A percentile compares a stretch with the other conserved stretches of the same genome.
phyloP scores from a whole-genome alignment of 2,329 filamentous ascomycete species.

The Macrophomina tecta region DNA sequence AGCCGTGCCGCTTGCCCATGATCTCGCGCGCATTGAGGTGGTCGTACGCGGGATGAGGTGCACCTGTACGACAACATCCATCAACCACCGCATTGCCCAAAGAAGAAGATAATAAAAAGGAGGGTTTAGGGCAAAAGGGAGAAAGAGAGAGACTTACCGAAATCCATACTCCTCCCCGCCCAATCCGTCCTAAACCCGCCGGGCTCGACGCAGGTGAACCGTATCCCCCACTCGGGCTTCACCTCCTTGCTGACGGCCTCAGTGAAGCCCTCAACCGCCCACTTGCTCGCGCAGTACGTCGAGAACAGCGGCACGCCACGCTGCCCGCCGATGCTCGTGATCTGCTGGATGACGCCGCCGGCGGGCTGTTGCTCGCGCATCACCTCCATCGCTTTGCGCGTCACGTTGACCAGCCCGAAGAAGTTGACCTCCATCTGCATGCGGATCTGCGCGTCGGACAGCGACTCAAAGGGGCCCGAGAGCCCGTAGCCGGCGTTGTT shows the following conservation, averaged over 20 bases:
- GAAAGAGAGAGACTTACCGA: neutral
- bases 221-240: slow-evolving; percentile 52
- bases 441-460: slow-evolving; percentile 56
- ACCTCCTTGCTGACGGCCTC: slow-evolving; percentile 51
- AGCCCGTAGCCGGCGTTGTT: slow-evolving; percentile 69
- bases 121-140: neutral
- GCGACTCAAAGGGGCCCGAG: slow-evolving; percentile 59
- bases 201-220: slow-evolving; percentile 53
- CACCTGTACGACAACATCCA: neutral
- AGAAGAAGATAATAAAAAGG: neutral
- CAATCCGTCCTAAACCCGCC: slow-evolving; percentile 56
- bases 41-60: slow-evolving; percentile 51
- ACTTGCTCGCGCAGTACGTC: slow-evolving; percentile 42
- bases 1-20: slow-evolving; percentile 50
- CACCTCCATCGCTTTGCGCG: slow-evolving; percentile 34
- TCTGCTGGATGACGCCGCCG: slow-evolving; percentile 61
- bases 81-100: neutral
- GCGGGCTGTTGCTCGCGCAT: slow-evolving; percentile 41
- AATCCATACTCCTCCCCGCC: slow-evolving; percentile 53
- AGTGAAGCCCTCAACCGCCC: slow-evolving; percentile 57
- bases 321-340: slow-evolving; percentile 61
- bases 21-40: slow-evolving; percentile 53
- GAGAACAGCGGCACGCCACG: slow-evolving; percentile 38
- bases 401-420: slow-evolving; percentile 63
- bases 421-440: slow-evolving; percentile 66